Evolutionary conservation across 306 rosid species (phyloP).

Genomic region (Vachellia collinsii): DNA sequence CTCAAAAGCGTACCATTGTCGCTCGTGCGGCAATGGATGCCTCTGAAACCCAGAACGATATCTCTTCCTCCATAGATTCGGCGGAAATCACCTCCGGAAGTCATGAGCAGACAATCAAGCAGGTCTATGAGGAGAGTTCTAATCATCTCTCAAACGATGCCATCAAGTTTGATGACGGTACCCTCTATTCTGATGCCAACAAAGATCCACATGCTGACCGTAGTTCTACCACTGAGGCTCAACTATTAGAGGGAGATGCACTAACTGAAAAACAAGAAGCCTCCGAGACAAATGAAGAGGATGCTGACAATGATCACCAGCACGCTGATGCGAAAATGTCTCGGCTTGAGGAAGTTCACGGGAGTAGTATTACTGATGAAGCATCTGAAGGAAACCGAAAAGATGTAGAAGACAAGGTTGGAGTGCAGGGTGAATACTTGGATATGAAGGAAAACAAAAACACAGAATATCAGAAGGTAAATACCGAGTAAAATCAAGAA

Average conservation of each 20-base stretch:
- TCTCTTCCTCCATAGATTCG: constrained; percentile 33
- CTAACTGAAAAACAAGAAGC: constrained; percentile 44
- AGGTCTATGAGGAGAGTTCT: constrained; percentile 66
- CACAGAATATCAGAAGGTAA: constrained; percentile 30
- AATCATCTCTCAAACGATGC: constrained; percentile 84
- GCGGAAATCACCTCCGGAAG: constrained; percentile 26
- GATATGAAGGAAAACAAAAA: constrained; percentile 21
- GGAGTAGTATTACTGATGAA: constrained; percentile 23
- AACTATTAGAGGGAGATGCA: constrained; percentile 56
- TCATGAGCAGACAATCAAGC: constrained; percentile 3
- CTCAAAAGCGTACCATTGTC: constrained; percentile 30
- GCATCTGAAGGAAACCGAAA: constrained; percentile 34
- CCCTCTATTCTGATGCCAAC: background rate
- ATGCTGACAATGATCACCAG: background rate
- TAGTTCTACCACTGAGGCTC: constrained; percentile 32
- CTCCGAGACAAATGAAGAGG: constrained; percentile 18
- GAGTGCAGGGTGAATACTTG: constrained; percentile 20
- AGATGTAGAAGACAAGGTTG: constrained; percentile 20
- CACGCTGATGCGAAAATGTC: constrained; percentile 35
- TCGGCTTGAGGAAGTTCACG: constrained; percentile 42
- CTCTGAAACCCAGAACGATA: constrained; percentile 22
- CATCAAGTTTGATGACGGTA: constrained; percentile 54
- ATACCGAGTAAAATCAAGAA: constrained; percentile 31
- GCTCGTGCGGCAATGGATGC: constrained; percentile 8
- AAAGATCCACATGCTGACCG: constrained; percentile 38